Percentiles rank a stretch among this genome's conserved stretches.
Evolutionary conservation across 2,329 filamentous ascomycete species (phyloP).

Genomic region (Elsinoe fawcettii): DNA sequence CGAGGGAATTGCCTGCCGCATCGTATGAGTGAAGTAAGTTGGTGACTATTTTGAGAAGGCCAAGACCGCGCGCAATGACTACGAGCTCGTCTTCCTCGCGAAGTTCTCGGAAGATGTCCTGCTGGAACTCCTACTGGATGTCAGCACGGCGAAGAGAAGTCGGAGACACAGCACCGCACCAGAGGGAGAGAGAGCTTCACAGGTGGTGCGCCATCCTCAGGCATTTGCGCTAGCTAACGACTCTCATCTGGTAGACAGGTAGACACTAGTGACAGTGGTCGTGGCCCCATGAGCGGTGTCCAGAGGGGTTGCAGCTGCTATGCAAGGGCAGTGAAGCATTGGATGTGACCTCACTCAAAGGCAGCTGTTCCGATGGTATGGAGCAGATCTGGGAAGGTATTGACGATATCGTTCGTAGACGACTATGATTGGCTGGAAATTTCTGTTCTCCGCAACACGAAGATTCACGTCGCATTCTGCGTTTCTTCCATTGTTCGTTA

Average conservation of each 20-base stretch:
- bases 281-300: neutral
- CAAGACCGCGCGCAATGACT: conserved; percentile 82
- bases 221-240: conserved; percentile 15
- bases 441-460: neutral
- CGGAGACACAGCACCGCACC: conserved; percentile 35
- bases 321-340: neutral
- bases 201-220: conserved; percentile 34
- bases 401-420: neutral
- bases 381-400: conserved; percentile 1
- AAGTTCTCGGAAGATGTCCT: conserved; percentile 86
- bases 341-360: neutral
- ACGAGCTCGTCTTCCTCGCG: conserved; percentile 89
- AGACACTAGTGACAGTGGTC: neutral
- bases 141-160: conserved; percentile 19
- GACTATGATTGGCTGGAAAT: neutral
- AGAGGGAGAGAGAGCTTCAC: conserved; percentile 76
- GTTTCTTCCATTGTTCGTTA: neutral
- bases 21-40: conserved; percentile 96
- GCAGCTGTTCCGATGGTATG: neutral
- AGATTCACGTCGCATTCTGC: neutral
- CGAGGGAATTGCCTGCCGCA: conserved; percentile 85
- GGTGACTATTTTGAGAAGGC: conserved; percentile 84
- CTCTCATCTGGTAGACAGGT: neutral
- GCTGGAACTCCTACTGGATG: conserved; percentile 65
- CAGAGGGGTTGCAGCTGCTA: neutral